Conservation (phyloP, 768 basidiomycete genomes). For the Gymnopilus junonius region DNA sequence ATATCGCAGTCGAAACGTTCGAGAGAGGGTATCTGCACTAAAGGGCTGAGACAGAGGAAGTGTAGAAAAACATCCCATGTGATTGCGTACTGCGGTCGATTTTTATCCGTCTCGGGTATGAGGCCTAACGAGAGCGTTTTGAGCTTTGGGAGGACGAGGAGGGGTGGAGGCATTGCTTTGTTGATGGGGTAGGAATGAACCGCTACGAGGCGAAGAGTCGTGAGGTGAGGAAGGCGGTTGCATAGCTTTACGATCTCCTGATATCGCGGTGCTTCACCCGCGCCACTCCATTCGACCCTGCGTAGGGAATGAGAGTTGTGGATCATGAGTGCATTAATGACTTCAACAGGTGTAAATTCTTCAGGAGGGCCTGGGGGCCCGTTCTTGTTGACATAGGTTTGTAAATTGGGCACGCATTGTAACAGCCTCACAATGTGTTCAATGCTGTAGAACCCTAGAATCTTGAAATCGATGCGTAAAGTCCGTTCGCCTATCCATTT, state of each 20-base stretch:
- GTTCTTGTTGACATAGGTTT: slow-evolving; percentile 47
- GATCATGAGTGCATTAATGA: slow-evolving; percentile 36
- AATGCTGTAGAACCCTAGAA: slow-evolving; percentile 34
- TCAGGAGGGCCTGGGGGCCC: slow-evolving; percentile 21
- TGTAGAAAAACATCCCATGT: slow-evolving; percentile 46
- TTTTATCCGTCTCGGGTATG: slow-evolving; percentile 29
- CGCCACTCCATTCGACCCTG: slow-evolving; percentile 48
- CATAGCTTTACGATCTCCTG: slow-evolving; percentile 42
- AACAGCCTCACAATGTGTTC: slow-evolving; percentile 40
- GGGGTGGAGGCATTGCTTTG: slow-evolving; percentile 22
- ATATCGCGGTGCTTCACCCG: slow-evolving; percentile 46
- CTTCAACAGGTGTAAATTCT: slow-evolving; percentile 32
- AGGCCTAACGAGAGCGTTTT: slow-evolving; percentile 46
- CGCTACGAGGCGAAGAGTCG: slow-evolving; percentile 44
- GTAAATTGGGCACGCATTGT: slow-evolving; percentile 45
- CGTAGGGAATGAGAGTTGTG: slow-evolving; percentile 39
- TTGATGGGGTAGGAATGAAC: slow-evolving; percentile 39
- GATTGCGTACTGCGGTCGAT: slow-evolving; percentile 22
- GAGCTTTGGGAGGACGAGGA: slow-evolving; percentile 38
- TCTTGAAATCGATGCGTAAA: slow-evolving; percentile 45
- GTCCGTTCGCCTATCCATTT: slow-evolving; percentile 41
- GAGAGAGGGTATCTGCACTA: slow-evolving; percentile 41
- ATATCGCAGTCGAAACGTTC: slow-evolving; percentile 48
- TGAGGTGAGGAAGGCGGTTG: slow-evolving; percentile 35
- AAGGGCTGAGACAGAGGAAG: slow-evolving; percentile 33